Evolutionary conservation across 306 rosid species (phyloP), one percentile per base, ranked within the genome.

Genomic region (Trichosanthes cucumerina): DNA sequence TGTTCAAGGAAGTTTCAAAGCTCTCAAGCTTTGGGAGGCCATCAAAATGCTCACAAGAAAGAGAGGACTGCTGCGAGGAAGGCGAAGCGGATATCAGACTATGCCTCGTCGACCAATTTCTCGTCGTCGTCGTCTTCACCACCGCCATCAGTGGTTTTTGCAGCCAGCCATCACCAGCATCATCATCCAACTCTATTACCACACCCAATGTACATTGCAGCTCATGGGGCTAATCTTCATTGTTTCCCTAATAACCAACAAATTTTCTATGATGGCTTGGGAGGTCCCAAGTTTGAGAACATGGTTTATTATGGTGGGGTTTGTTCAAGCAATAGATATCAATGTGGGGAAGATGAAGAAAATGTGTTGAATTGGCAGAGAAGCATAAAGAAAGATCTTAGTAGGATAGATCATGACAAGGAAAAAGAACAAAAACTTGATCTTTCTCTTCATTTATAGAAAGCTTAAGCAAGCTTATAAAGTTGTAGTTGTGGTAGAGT

Each of bases 41-140:
- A 93, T 84, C 98, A 93, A 88, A 93, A 93, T 76, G 96, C 95
- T 65, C 98, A 93, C 89, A 93, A 90, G 80, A 93, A 86, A 47
- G 98, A 91, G 78, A 86, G 98, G 78, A 91, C 81, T 2, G 96
- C 97, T 1, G 93, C 92, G 5, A 88, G 93, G 64, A 88, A 85
- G 46, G 91, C 93, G 4, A 91, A 89, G 82, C 86, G 87, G 41
- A 75, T 63, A 15, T 83, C 80, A 18, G 86, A 84, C 16, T 76
- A 71, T 36, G 60, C 88, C 2, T 44, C 81, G 28, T n/a, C n/a
- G n/a, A n/a, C n/a, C n/a, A n/a, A n/a, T n/a, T n/a, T n/a, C 2
- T 44, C 81, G 28, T n/a, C n/a, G n/a, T 57, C 87, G 7, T 49
- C 91, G 1, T 63, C 86, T 13, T 12, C 87, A 2, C 69, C 92